Evolutionary conservation across 139 green algal genomes (phyloP).

Genomic region (Pleodorina starrii): DNA sequence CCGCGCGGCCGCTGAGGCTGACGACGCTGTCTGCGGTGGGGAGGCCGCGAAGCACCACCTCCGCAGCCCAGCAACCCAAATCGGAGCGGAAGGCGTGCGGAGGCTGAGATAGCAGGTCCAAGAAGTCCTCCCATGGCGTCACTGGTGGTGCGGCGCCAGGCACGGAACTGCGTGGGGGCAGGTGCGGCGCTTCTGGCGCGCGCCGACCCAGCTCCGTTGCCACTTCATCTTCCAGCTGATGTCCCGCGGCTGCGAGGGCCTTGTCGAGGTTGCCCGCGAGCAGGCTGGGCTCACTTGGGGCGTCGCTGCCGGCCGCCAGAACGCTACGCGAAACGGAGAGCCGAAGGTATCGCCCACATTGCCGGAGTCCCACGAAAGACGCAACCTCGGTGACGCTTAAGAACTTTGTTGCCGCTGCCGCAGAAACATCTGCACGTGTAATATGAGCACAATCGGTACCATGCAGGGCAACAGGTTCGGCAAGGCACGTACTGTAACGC

Average conservation of each 20-base stretch:
- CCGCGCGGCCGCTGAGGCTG: slow-evolving; percentile 19
- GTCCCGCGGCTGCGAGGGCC: background rate
- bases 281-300: too few relatives aligned
- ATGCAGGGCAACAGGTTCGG: too few relatives aligned
- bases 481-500: too few relatives aligned
- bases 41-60: background rate
- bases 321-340: background rate
- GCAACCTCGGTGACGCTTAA: slow-evolving; percentile 10
- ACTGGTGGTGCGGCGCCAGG: background rate
- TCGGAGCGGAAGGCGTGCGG: too few relatives aligned
- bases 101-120: background rate
- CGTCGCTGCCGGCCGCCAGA: background rate
- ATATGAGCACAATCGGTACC: too few relatives aligned
- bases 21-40: background rate
- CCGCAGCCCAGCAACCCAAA: slow-evolving; percentile 32
- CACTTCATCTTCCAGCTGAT: background rate
- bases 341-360: slow-evolving; percentile 15
- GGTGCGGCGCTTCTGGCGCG: background rate
- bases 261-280: background rate
- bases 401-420: background rate
- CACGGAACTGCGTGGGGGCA: background rate
- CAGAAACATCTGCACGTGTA: background rate
- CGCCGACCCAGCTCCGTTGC: background rate
- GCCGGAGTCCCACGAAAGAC: slow-evolving; percentile 2
- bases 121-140: background rate